Evolutionary conservation across 1,139 yeast genomes (phyloP).

Genomic region (Hemisphaericaspora xylanilytica): DNA sequence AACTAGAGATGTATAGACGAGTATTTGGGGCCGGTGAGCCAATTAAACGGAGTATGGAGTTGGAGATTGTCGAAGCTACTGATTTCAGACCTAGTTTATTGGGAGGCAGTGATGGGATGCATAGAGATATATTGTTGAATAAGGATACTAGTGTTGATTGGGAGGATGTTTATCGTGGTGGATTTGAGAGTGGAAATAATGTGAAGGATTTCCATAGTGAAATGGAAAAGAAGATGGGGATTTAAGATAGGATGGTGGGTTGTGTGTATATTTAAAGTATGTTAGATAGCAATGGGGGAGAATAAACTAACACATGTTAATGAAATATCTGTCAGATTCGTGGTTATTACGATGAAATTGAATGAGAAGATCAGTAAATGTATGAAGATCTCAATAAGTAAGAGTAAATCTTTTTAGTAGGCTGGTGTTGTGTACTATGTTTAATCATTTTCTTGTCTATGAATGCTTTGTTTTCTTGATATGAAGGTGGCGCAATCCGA

Average conservation of each 20-base stretch:
- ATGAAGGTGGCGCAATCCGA: too few relatives aligned
- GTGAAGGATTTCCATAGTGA: slow-evolving; percentile 64
- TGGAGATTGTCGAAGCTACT: slow-evolving; percentile 68
- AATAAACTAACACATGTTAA: too few relatives aligned
- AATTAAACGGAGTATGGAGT: slow-evolving; percentile 84
- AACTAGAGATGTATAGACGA: slow-evolving; percentile 76
- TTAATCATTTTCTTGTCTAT: too few relatives aligned
- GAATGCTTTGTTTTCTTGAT: too few relatives aligned
- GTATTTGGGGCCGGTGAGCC: slow-evolving; percentile 94
- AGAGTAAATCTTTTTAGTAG: too few relatives aligned
- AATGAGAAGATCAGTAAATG: too few relatives aligned
- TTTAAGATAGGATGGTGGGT: slow-evolving; percentile 30
- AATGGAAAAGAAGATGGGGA: slow-evolving; percentile 64
- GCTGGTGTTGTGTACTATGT: too few relatives aligned
- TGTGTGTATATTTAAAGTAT: background rate
- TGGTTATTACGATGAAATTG: too few relatives aligned
- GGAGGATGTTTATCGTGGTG: slow-evolving; percentile 82
- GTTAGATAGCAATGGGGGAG: too few relatives aligned
- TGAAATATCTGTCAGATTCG: too few relatives aligned
- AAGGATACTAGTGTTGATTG: slow-evolving; percentile 78
- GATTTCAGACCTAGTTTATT: slow-evolving; percentile 66
- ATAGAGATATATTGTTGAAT: slow-evolving; percentile 74
- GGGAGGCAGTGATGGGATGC: slow-evolving; percentile 58
- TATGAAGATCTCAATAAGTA: too few relatives aligned
- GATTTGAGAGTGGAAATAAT: slow-evolving; percentile 39